Evolutionary conservation across 2,329 filamentous ascomycete species (phyloP).

Genomic region (Phyllosticta citrichinensis): DNA sequence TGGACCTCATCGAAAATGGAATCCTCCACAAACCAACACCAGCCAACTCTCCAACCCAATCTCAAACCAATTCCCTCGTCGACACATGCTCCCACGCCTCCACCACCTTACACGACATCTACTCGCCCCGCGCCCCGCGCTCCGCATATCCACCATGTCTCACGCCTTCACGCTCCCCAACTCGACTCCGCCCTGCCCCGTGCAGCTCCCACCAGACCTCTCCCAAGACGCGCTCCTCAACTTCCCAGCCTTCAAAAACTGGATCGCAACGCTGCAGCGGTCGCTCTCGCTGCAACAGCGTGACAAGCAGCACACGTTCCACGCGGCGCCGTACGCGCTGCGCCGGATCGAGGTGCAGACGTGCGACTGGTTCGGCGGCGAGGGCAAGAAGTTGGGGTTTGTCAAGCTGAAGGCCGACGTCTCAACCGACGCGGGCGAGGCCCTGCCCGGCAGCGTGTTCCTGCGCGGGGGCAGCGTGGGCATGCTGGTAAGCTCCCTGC

Average conservation of each 20-base stretch:
- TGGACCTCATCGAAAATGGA: background rate
- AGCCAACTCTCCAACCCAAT: background rate
- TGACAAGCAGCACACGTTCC: conserved; percentile 38
- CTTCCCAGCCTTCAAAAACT: conserved; percentile 46
- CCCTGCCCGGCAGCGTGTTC: conserved; percentile 47
- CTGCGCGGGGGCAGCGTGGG: conserved; percentile 49
- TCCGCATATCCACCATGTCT: conserved; percentile 23
- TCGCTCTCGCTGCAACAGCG: conserved; percentile 38
- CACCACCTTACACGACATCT: background rate
- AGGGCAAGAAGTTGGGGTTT: conserved; percentile 38
- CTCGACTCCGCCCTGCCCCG: conserved; percentile 24
- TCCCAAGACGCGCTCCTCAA: conserved; percentile 34
- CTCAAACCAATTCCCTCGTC: background rate
- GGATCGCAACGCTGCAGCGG: conserved; percentile 41
- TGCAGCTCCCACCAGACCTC: conserved; percentile 32
- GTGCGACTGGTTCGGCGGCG: conserved; percentile 42
- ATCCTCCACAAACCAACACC: background rate
- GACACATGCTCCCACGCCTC: background rate
- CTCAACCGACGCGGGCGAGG: conserved; percentile 41
- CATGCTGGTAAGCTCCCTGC: conserved; percentile 36
- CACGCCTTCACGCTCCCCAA: conserved; percentile 30
- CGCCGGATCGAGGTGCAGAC: conserved; percentile 44
- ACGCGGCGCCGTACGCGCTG: conserved; percentile 41
- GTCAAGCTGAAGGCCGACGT: conserved; percentile 46
- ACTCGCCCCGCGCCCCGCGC: background rate